These are phyloP conservation scores for Acanthamoeba lenticulata DNA, from an alignment of 208 protist genomes.

Conservation along the genomic window DNA sequence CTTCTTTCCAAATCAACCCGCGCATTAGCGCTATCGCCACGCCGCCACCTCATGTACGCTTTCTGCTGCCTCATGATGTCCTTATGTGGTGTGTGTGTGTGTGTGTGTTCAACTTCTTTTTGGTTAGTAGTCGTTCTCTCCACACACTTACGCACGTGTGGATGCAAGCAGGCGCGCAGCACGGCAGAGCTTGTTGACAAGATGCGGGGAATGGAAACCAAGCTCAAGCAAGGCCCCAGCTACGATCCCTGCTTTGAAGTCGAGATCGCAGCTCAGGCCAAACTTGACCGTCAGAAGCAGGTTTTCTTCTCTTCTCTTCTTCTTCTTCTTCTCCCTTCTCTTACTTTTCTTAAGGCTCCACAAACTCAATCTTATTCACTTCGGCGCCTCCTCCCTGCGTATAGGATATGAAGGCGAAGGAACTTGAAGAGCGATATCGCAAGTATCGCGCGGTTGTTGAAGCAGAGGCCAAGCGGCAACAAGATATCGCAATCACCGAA, in stretches of 20 bases:
- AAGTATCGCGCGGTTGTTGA: background rate
- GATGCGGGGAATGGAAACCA: background rate
- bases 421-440: background rate
- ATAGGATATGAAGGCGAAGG: background rate
- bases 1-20: background rate
- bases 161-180: background rate
- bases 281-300: background rate
- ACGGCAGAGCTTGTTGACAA: background rate
- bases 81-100: background rate
- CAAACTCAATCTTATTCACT: background rate
- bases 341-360: too few species aligned
- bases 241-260: slow-evolving; percentile 60
- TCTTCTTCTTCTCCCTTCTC: background rate
- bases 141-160: background rate
- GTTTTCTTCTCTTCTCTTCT: background rate
- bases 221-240: background rate
- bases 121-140: background rate
- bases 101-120: too few species aligned
- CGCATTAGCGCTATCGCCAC: background rate
- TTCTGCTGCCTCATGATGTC: background rate
- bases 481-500: slow-evolving; percentile 59
- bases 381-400: background rate
- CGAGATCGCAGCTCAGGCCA: background rate
- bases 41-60: background rate
- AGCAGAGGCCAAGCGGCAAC: background rate